These are phyloP conservation scores for Rosa rugosa DNA, from an alignment of 306 rosid genomes.

Conservation along the genomic window DNA sequence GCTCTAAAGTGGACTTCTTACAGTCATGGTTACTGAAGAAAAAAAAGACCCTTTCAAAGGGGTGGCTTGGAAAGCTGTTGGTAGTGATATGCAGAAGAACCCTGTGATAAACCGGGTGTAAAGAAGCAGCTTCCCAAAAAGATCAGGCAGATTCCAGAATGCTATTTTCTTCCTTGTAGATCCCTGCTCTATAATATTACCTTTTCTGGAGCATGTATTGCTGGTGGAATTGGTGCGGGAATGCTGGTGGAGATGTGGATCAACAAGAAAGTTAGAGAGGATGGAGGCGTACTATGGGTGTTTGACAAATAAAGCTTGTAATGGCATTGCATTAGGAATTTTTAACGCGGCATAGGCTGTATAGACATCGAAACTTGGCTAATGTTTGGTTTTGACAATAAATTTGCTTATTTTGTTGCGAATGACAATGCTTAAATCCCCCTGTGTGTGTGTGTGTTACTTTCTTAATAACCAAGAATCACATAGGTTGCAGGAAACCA, in stretches of 20 bases:
- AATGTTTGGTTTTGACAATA: background rate
- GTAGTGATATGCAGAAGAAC: constrained; percentile 69
- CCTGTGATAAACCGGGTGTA: constrained; percentile 51
- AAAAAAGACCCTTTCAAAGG: constrained; percentile 73
- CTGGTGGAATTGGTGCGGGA: constrained; percentile 79
- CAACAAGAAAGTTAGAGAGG: constrained; percentile 72
- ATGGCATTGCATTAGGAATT: background rate
- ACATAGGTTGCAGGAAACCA: background rate
- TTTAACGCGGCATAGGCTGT: background rate
- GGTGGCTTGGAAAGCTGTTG: constrained; percentile 87
- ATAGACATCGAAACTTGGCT: background rate
- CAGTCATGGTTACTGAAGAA: constrained; percentile 51
- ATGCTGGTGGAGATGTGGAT: constrained; percentile 88
- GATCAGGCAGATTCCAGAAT: constrained; percentile 69
- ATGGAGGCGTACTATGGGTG: constrained; percentile 84
- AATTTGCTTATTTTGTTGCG: background rate
- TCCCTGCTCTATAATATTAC: constrained; percentile 43
- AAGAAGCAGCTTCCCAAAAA: constrained; percentile 61
- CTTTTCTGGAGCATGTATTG: constrained; percentile 60
- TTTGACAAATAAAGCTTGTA: constrained; percentile 53
- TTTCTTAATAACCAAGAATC: background rate
- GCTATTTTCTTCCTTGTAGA: constrained; percentile 70
- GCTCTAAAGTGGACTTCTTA: background rate
- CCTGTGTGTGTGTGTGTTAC: background rate
- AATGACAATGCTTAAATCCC: background rate